These are phyloP conservation scores for Polytrichum commune DNA, from an alignment of 225 moss, liverwort and hornwort species.

Conservation along the genomic window DNA sequence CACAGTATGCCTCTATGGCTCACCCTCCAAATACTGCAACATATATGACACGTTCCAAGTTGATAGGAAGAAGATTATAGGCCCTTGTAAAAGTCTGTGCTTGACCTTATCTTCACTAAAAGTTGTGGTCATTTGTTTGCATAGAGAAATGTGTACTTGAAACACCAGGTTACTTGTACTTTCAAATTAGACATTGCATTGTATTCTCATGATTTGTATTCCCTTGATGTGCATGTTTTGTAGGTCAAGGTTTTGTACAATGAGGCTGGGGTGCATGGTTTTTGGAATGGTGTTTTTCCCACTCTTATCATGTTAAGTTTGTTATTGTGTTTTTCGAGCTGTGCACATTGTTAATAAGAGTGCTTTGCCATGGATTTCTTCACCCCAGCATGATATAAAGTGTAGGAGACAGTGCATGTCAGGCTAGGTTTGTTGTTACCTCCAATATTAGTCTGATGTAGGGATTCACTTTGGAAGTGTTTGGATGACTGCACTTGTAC, in stretches of 20 bases:
- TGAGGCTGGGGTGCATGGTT: slow-evolving; percentile 56
- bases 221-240: slow-evolving; percentile 4
- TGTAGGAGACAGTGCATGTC: too few species aligned
- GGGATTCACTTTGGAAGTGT: too few species aligned
- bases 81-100: background rate
- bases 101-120: background rate
- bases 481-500: too few species aligned
- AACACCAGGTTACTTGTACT: background rate
- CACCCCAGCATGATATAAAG: too few species aligned
- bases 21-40: background rate
- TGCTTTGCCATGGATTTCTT: too few species aligned
- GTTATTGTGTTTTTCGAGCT: background rate
- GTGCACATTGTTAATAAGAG: too few species aligned
- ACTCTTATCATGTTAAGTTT: slow-evolving; percentile 71
- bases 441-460: too few species aligned
- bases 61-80: too few species aligned
- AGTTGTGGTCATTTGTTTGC: too few species aligned
- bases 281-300: slow-evolving; percentile 88
- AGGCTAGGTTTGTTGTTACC: too few species aligned
- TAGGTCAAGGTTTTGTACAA: slow-evolving; percentile 54
- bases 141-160: background rate
- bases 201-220: background rate
- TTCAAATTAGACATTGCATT: slow-evolving; percentile 10
- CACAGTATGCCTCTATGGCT: slow-evolving; percentile 37
- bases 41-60: too few species aligned